Evolutionary conservation across 2,329 filamentous ascomycete genomes (phyloP), one percentile per base, ranked within the genome.

Genomic region (Colletotrichum falcatum): DNA sequence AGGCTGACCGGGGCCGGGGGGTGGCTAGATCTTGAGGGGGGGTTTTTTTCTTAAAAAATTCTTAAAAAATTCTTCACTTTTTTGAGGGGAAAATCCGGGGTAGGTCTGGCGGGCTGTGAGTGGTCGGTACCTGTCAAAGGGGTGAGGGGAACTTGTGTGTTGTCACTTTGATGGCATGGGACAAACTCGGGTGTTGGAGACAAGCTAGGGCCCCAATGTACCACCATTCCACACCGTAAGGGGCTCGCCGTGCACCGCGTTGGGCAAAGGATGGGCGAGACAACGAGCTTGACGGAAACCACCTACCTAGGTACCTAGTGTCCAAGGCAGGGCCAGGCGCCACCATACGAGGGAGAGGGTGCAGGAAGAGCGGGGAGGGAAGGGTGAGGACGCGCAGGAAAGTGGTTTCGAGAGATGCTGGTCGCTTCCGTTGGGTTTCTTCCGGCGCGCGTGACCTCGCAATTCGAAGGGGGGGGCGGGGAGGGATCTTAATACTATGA

Each of bases 11-110:
- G 42, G 55, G n/a, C n/a, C n/a, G n/a, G n/a, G n/a, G n/a, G n/a
- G n/a, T n/a, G 37, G 37, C 49, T 59, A 35, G 35, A 20, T 16
- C 11, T 14, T 48, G n/a, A n/a, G n/a, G n/a, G n/a, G n/a, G n/a
- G n/a, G n/a, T 20, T 61, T 35, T 37, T 7, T 26, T 48, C 16
- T 30, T 16, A 37, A 35, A 35, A 35, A 6, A n/a, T 28, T 23
- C 42, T 51, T 39, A 3, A 9, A 4, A 16, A 3, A 14, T 16
- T 16, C 14, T 16, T 18, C 16, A 6, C 1, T 20, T 18, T 42
- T 44, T 56, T 59, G 54, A 55, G 66, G 56, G 58, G 64, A 54
- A 70, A 70, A 70, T 16, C 67, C 42, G 67, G 67, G 64, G 67
- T 62, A 70, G 37, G 39, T 46, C 63, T 61, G 35, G 46, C 44